Evolutionary conservation across 140 eudicot genomes (phyloP), one percentile per base, ranked within the genome.

Genomic region (Senecio squalidus): DNA sequence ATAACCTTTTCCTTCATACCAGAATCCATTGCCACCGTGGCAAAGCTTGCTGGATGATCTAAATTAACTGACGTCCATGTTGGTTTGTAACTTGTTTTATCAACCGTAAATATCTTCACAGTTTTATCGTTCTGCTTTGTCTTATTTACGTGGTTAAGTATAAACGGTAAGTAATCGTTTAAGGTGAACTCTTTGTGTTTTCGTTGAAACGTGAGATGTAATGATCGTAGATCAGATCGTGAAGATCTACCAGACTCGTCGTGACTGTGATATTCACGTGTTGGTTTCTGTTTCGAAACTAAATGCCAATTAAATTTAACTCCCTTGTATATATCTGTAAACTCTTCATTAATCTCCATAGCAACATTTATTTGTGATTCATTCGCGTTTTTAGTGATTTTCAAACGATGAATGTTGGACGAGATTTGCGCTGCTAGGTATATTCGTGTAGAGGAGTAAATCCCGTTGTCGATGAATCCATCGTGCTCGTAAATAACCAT

Each of bases 1-100:
- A 74, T 11, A 17, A 86, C 58, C 43, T 45, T 69, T 13, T 61
- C 72, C 68, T 86, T 86, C 27, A 62, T 36, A 0, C 70, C 76
- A 1, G 31, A 0, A 7, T 86, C 92, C 83, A 86, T 82, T 0
- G 92, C 95, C 57, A 86, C 66, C 0, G 83, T 82, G 0, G 73
- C 88, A 30, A 86, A 86, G 1, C 71, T 80, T 1, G 83, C 73
- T 0, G 93, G 92, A 17, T 86, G 92, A 21, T 80, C 80, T 5
- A 82, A 60, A n/a, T 52, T 53, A 10, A 72, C 68, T 0, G 83
- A 58, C 0, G 34, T 27, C 88, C 92, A 83, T 0, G 57, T 23
- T 4, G 58, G 39, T 1, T 58, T 17, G n/a, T 71, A 78, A 46
- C 62, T 25, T 8, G 38, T 29, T 9, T 71, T 6, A 8, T 81